phyloP scores from a whole-genome alignment of 2,329 filamentous ascomycete genomes.

The Sporothrix brasiliensis region DNA sequence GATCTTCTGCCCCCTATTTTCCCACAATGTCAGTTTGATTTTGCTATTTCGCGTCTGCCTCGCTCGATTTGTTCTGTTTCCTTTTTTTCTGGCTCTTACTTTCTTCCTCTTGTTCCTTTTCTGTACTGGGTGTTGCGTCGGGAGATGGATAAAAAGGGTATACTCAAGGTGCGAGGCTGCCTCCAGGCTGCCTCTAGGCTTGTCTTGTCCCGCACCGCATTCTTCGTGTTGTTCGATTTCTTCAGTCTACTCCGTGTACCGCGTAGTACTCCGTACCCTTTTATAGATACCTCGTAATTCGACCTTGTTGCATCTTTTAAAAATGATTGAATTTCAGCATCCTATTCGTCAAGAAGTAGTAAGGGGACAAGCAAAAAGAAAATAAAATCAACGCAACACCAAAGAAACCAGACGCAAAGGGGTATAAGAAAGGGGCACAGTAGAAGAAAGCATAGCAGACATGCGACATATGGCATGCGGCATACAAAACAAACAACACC shows the following conservation, averaged over 20 bases:
- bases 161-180: conserved; percentile 18
- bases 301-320: conserved; percentile 25
- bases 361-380: not conserved
- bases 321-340: conserved; percentile 16
- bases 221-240: conserved; percentile 7
- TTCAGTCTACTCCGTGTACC: conserved; percentile 26
- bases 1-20: conserved; percentile 1
- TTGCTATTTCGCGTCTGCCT: not conserved
- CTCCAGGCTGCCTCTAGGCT: not conserved
- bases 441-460: not conserved
- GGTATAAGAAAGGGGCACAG: conserved; percentile 9
- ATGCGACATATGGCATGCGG: not conserved
- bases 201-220: not conserved
- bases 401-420: not conserved
- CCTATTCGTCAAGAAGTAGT: conserved; percentile 1
- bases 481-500: not conserved
- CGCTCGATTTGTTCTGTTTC: not conserved
- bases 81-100: not conserved
- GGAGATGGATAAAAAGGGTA: conserved; percentile 25
- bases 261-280: conserved; percentile 12
- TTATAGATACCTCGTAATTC: conserved; percentile 28
- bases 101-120: conserved; percentile 23
- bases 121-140: conserved; percentile 5
- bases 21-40: conserved; percentile 14
- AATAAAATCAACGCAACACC: not conserved